These are phyloP conservation scores for Trametes pubescens DNA, from an alignment of 1,284 basidiomycete species.

Conservation along the genomic window DNA sequence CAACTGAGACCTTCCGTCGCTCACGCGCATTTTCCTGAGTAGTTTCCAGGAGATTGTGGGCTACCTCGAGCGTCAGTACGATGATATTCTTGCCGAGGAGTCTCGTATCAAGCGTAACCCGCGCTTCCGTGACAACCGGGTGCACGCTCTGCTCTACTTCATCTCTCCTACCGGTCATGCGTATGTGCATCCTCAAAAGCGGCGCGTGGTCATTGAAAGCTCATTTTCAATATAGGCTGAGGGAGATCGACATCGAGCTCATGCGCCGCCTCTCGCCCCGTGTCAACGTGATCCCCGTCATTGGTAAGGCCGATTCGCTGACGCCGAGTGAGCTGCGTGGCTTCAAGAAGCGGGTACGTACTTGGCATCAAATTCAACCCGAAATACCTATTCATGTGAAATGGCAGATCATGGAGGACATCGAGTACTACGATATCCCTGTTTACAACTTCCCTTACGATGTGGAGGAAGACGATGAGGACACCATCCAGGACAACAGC, in stretches of 20 bases:
- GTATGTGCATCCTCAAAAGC: slow-evolving; percentile 46
- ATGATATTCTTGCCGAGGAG: slow-evolving; percentile 98
- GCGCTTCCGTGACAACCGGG: slow-evolving; percentile 97
- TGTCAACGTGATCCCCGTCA: slow-evolving; percentile 99
- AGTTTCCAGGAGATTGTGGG: slow-evolving; percentile 98
- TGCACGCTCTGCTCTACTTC: slow-evolving; percentile 97
- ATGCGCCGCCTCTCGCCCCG: slow-evolving; percentile 97
- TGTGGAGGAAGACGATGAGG: slow-evolving; percentile 98
- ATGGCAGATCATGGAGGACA: slow-evolving; percentile 98
- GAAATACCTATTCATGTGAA: not conserved
- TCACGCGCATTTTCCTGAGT: slow-evolving; percentile 17
- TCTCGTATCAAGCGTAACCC: slow-evolving; percentile 99
- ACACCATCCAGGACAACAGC: slow-evolving; percentile 97
- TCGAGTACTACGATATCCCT: slow-evolving; percentile 98
- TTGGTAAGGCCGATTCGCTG: slow-evolving; percentile 97
- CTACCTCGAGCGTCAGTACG: slow-evolving; percentile 98
- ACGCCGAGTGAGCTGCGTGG: slow-evolving; percentile 91
- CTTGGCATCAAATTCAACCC: slow-evolving; percentile 4
- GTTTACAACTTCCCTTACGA: slow-evolving; percentile 99
- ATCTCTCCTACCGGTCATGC: slow-evolving; percentile 93
- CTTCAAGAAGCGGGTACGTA: slow-evolving; percentile 93
- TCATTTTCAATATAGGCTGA: slow-evolving; percentile 61
- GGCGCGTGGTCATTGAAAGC: not conserved
- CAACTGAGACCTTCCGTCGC: not conserved
- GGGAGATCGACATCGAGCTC: slow-evolving; percentile 99